phyloP scores from a whole-genome alignment of 768 basidiomycete genomes.

The Lyophyllum decastes region DNA sequence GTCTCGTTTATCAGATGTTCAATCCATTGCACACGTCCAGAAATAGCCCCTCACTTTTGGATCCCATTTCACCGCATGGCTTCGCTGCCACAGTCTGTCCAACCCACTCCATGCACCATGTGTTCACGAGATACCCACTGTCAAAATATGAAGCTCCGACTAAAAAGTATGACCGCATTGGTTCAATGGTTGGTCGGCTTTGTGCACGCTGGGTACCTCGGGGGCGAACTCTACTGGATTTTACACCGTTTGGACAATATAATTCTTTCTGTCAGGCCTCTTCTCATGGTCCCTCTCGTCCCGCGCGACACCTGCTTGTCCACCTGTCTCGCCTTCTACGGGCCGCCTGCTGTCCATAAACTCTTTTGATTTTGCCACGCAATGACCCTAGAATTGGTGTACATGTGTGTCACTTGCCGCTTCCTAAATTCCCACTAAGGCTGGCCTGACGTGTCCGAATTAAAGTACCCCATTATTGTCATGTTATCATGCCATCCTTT shows the following conservation, averaged over 20 bases:
- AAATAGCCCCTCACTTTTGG: neutral
- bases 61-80: neutral
- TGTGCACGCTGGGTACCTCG: too few relatives aligned
- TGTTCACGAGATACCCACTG: neutral
- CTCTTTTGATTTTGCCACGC: neutral
- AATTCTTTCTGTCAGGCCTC: neutral
- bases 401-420: neutral
- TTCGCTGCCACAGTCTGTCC: slow-evolving; percentile 3
- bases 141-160: neutral
- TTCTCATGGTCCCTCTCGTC: neutral
- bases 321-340: neutral
- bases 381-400: neutral
- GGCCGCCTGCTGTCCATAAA: neutral
- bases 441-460: neutral
- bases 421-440: neutral
- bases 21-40: neutral
- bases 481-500: neutral
- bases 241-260: neutral
- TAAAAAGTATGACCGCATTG: neutral
- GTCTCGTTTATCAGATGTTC: neutral
- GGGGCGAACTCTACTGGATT: neutral
- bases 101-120: slow-evolving; percentile 1
- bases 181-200: neutral
- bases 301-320: neutral
- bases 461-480: too few relatives aligned